Conservation (phyloP, 495 filamentous ascomycete genomes). For the Hypomontagnella submonticulosa region DNA sequence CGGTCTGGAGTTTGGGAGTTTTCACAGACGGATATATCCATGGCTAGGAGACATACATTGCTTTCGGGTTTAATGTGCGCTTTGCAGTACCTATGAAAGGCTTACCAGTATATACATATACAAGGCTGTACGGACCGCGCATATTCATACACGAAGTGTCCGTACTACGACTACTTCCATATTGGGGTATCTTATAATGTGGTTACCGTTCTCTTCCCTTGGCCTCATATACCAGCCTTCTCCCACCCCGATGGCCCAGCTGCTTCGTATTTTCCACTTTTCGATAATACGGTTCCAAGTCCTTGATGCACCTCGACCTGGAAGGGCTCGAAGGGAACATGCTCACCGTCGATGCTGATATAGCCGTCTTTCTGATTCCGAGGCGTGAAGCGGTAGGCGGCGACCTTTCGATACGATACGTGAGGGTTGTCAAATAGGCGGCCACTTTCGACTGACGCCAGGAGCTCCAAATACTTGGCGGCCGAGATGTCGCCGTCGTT, state of each 20-base stretch:
- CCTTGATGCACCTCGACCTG: slow-evolving; percentile 90
- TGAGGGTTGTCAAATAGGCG: slow-evolving; percentile 81
- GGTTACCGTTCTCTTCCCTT: background rate
- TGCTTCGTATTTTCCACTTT: slow-evolving; percentile 77
- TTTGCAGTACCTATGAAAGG: slow-evolving; percentile 7
- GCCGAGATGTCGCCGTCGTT: slow-evolving; percentile 80
- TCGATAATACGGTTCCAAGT: slow-evolving; percentile 84
- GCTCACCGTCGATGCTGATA: slow-evolving; percentile 95
- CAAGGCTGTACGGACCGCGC: background rate
- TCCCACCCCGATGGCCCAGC: slow-evolving; percentile 66
- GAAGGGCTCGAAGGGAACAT: slow-evolving; percentile 84
- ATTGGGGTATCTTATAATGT: slow-evolving; percentile 34
- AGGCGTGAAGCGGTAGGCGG: slow-evolving; percentile 84
- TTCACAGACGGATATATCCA: slow-evolving; percentile 23
- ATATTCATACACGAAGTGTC: slow-evolving; percentile 9
- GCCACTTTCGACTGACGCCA: slow-evolving; percentile 75
- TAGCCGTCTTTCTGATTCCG: slow-evolving; percentile 75
- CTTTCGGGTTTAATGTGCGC: background rate
- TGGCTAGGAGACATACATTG: slow-evolving; percentile 4
- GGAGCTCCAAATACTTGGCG: slow-evolving; percentile 68
- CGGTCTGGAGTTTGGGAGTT: slow-evolving; percentile 29
- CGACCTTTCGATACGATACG: slow-evolving; percentile 82
- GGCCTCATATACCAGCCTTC: slow-evolving; percentile 32
- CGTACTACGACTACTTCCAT: background rate
- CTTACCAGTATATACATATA: background rate